Base-by-base conservation (phyloP, 371 early-diverging fungal species). In the Mucor irregularis region DNA sequence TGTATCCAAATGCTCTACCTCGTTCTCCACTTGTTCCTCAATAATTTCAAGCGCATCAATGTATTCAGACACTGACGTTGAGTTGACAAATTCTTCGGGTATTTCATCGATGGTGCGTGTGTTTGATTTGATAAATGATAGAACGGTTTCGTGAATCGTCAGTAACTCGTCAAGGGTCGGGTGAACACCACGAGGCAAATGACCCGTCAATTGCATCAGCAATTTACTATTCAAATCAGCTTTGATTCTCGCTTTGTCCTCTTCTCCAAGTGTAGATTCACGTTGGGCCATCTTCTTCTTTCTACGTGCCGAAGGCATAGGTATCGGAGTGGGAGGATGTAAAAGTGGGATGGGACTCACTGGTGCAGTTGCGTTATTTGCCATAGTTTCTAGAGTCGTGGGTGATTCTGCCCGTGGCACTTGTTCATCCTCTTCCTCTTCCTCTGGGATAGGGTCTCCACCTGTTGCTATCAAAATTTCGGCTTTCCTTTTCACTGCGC, bases 131-230 rank as follows among this genome's bases (percentile, higher is more conserved):
- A 78, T 71, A 40, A 69, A 78, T 0, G 72, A 65, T 8, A 71
- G 35, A 2, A 75, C 58, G 4, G 71, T 69, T 13, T 78, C 79
- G 16, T 75, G 74, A 25, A 73, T 65, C 2, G 69, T 66, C 19
- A 78, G 45, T 1, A 78, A 51, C 29, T 75, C 66, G 39, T 78
- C 79, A 1, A 78, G 54, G 0, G 66, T 42, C 0, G 76, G 70
- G 47, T 78, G 69, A 0, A 78, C 76, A 3, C 79, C 79, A 10
- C 72, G 58, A 4, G 79, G 79, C 10, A 78, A 43, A 46, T 75
- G 74, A 3, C 79, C 79, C 7, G 79, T 75, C 11, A 78, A 44
- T 22, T 78, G 79, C 68, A 68, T 70, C 62, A 69, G 49, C 40
- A 78, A 31, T 10, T 71, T 71, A n/a, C 53, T 66, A 10, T 69